Conservation (phyloP, 257 asterid genomes). For the Misopates orontium region DNA sequence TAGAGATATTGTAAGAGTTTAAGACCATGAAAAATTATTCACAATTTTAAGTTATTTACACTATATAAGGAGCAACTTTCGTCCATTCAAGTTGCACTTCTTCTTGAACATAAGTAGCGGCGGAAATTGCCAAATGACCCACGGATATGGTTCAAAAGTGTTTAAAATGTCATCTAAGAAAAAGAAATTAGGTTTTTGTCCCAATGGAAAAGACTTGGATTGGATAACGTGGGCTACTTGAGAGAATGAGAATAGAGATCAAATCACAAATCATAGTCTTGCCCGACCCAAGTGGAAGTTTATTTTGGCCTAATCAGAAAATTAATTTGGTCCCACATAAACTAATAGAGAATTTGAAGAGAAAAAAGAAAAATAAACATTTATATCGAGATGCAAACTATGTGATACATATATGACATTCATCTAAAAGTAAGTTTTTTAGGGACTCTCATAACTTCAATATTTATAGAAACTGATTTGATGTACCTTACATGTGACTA, state of each 20-base stretch:
- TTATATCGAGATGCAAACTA: not conserved
- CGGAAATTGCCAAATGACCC: not conserved
- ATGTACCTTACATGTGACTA: no score
- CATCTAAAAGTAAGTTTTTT: not conserved
- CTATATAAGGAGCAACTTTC: not conserved
- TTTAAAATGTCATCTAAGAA: not conserved
- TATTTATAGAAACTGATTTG: not conserved
- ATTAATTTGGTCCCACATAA: not conserved
- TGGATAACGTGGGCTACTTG: slow-evolving; percentile 10
- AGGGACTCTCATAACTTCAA: not conserved
- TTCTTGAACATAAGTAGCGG: not conserved
- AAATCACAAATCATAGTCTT: not conserved
- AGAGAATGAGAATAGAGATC: slow-evolving; percentile 7
- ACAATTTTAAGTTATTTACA: not conserved
- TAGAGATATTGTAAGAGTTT: no score
- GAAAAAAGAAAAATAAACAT: not conserved
- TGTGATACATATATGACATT: not conserved
- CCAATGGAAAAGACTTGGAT: slow-evolving; percentile 4
- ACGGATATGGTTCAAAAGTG: not conserved
- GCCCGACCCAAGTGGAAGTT: slow-evolving; percentile 9
- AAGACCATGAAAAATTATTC: not conserved
- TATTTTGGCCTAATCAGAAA: slow-evolving; percentile 1
- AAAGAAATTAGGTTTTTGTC: slow-evolving; percentile 20
- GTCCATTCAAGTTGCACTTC: not conserved
- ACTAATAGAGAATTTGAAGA: not conserved